These are phyloP conservation scores for sweet orange (Citrus sinensis) DNA, from an alignment of 345 rosid genomes.

Conservation along the genomic window DVS_A1.0 CM039168.1:13056001-13056500, in stretches of 20 bases:
- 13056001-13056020: slow-evolving; percentile 91
- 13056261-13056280: slow-evolving; percentile 75
- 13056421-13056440: too few species aligned
- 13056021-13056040: slow-evolving; percentile 87
- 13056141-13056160: background rate
- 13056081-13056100: slow-evolving; percentile 54
- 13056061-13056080: slow-evolving; percentile 84
- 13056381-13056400: slow-evolving; percentile 73
- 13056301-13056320: slow-evolving; percentile 70
- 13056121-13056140: background rate
- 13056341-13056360: slow-evolving; percentile 72
- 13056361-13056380: slow-evolving; percentile 51
- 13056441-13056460: too few species aligned
- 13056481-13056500: too few species aligned
- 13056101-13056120: too few species aligned
- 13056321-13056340: slow-evolving; percentile 81
- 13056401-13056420: slow-evolving; percentile 44
- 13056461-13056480: too few species aligned
- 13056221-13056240: slow-evolving; percentile 66
- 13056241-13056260: slow-evolving; percentile 76
- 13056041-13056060: slow-evolving; percentile 85
- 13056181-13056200: slow-evolving; percentile 62
- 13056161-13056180: background rate
- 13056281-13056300: slow-evolving; percentile 61
- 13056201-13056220: slow-evolving; percentile 56